Conservation (phyloP, 768 basidiomycete species). For the Imleria badia region DNA sequence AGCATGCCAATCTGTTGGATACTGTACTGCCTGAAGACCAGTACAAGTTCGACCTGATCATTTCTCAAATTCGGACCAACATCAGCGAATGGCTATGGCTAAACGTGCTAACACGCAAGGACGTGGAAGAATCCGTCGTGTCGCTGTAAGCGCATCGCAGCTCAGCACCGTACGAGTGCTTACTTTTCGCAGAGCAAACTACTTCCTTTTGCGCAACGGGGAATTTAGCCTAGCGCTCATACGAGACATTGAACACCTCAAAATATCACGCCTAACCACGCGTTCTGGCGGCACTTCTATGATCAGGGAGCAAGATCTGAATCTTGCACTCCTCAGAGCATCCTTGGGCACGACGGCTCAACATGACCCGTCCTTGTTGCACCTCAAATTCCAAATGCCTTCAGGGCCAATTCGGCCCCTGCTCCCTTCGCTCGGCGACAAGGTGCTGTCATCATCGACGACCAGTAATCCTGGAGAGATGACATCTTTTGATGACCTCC, state of each 20-base stretch:
- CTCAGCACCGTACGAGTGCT: conserved; percentile 3
- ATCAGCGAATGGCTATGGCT: conserved; percentile 95
- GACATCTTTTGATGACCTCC: conserved; percentile 65
- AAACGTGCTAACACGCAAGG: conserved; percentile 79
- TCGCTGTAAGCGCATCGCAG: conserved; percentile 59
- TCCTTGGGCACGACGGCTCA: conserved; percentile 88
- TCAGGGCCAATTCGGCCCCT: conserved; percentile 80
- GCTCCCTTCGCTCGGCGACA: conserved; percentile 64
- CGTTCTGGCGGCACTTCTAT: conserved; percentile 65
- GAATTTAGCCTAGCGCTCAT: conserved; percentile 85
- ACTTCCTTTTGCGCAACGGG: conserved; percentile 86
- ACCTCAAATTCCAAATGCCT: conserved; percentile 74
- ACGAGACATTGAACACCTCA: conserved; percentile 82
- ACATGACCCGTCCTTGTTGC: conserved; percentile 74
- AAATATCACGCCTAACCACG: conserved; percentile 70
- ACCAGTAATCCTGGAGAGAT: conserved; percentile 37
- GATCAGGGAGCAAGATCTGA: conserved; percentile 90
- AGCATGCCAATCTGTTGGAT: conserved; percentile 65
- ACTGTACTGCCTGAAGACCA: conserved; percentile 72
- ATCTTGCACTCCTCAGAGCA: conserved; percentile 82
- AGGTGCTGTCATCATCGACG: conserved; percentile 42
- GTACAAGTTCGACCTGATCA: conserved; percentile 71
- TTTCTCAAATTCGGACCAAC: conserved; percentile 72
- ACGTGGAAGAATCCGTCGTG: conserved; percentile 82
- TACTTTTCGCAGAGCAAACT: conserved; percentile 62